These are phyloP conservation scores for Solanum virginianum DNA, from an alignment of 257 asterid species.

Conservation along the genomic window DNA sequence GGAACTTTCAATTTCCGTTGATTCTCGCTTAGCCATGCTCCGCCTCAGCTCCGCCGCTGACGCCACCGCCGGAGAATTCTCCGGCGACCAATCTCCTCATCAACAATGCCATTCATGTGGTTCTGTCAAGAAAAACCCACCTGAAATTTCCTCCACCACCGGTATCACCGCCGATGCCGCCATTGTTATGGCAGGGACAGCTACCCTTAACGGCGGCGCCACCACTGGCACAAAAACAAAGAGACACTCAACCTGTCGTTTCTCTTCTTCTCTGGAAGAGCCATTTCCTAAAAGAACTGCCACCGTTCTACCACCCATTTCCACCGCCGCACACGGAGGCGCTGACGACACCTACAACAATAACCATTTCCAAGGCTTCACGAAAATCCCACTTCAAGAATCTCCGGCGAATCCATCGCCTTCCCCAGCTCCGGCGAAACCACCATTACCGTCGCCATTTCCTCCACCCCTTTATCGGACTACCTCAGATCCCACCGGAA, in stretches of 20 bases:
- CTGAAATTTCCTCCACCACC: not conserved
- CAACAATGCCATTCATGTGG: not conserved
- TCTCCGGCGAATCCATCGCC: not conserved
- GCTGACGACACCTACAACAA: too few relatives aligned
- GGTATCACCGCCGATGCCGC: not conserved
- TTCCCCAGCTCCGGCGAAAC: not conserved
- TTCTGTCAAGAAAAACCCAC: not conserved
- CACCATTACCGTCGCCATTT: not conserved
- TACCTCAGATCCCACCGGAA: not conserved
- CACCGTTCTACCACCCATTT: not conserved
- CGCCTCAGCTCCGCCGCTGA: not conserved
- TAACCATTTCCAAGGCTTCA: not conserved
- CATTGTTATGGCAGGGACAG: not conserved
- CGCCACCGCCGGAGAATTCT: not conserved
- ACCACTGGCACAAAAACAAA: not conserved
- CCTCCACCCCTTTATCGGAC: not conserved
- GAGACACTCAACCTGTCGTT: not conserved
- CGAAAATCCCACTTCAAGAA: not conserved
- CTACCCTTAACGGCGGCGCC: not conserved
- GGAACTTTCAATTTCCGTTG: not conserved
- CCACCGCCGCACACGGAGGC: not conserved
- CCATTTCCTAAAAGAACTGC: not conserved
- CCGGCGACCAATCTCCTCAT: not conserved
- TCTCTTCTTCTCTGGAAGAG: not conserved
- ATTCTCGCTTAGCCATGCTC: not conserved